phyloP scores from a whole-genome alignment of 257 asterid species.

The Fraxinus anomala region DNA sequence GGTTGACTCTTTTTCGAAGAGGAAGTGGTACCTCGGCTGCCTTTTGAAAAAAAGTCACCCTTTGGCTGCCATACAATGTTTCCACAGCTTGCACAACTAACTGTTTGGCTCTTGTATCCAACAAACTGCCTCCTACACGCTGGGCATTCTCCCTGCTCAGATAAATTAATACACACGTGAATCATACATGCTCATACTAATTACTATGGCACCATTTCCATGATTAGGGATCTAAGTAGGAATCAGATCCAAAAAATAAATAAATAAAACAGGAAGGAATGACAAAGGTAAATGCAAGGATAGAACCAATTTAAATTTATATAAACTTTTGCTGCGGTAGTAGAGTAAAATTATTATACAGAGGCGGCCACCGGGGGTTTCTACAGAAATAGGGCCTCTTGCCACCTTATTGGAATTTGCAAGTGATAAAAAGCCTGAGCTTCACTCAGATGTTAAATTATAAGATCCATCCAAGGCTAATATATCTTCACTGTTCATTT shows the following conservation, averaged over 20 bases:
- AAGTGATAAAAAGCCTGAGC: not conserved
- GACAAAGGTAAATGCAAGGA: not conserved
- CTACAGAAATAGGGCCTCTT: not conserved
- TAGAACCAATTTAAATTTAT: not conserved
- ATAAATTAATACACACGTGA: slow-evolving; percentile 16
- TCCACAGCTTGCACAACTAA: slow-evolving; percentile 85
- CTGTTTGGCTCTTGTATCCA: slow-evolving; percentile 81
- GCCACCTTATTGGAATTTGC: not conserved
- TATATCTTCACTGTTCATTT: not conserved
- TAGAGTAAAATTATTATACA: not conserved
- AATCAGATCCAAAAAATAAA: slow-evolving; percentile 1
- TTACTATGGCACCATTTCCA: slow-evolving; percentile 7
- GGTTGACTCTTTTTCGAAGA: slow-evolving; percentile 69
- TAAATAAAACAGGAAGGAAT: not conserved
- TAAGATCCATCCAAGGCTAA: not conserved
- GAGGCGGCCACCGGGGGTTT: not conserved
- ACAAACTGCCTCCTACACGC: slow-evolving; percentile 82
- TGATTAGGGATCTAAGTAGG: slow-evolving; percentile 8
- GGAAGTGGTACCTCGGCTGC: slow-evolving; percentile 55
- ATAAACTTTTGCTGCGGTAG: not conserved
- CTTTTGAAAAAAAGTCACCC: slow-evolving; percentile 63
- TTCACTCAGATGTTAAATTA: not conserved
- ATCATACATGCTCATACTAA: not conserved
- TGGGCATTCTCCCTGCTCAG: slow-evolving; percentile 90
- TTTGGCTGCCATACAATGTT: slow-evolving; percentile 92